phyloP scores from a whole-genome alignment of 208 protist genomes.

The Trypanosoma caninum region DNA sequence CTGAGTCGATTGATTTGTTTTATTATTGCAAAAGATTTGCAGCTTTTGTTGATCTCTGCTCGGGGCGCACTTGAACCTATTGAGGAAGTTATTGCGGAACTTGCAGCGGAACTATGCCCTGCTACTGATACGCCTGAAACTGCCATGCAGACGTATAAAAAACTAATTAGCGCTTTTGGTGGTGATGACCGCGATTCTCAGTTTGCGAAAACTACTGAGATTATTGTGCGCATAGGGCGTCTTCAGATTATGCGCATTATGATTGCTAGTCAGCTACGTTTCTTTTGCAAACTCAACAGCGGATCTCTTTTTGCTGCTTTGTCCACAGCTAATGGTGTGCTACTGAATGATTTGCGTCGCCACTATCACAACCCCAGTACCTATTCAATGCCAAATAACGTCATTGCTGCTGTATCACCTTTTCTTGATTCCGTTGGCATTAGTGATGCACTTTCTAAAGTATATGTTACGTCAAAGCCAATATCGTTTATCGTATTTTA shows the following conservation, averaged over 20 bases:
- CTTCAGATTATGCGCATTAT: conserved; percentile 86
- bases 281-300: conserved; percentile 79
- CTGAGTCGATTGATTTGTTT: conserved; percentile 90
- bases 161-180: conserved; percentile 25
- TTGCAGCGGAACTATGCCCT: conserved; percentile 22
- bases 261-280: conserved; percentile 88
- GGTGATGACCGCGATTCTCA: neutral
- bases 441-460: conserved; percentile 70
- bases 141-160: conserved; percentile 31
- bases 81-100: conserved; percentile 15
- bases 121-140: conserved; percentile 18
- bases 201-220: conserved; percentile 25
- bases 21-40: conserved; percentile 90
- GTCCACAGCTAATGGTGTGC: conserved; percentile 75
- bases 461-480: conserved; percentile 81
- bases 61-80: conserved; percentile 13
- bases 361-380: conserved; percentile 72
- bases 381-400: conserved; percentile 59
- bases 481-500: conserved; percentile 76
- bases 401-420: conserved; percentile 60
- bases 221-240: conserved; percentile 58
- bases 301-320: conserved; percentile 72
- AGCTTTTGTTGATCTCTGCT: conserved; percentile 48
- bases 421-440: conserved; percentile 87
- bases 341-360: conserved; percentile 85